Evolutionary conservation across 495 filamentous ascomycete genomes (phyloP).

Genomic region (Bryoglossum gracile): DNA sequence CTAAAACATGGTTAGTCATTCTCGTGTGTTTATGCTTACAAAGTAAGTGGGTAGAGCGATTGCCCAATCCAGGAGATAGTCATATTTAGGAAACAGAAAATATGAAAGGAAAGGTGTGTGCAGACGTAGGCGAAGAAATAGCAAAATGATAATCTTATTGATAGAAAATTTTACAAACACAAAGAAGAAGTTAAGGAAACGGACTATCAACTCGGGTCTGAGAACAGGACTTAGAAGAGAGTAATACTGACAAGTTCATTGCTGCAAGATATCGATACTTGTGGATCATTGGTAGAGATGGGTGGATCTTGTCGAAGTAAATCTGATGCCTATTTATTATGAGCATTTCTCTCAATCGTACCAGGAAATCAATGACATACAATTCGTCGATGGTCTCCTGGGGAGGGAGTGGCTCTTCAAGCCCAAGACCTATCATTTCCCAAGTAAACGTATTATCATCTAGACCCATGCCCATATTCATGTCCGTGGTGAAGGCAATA

Average conservation of each 20-base stretch:
- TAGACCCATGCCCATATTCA: constrained; percentile 39
- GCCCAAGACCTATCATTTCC: constrained; percentile 90
- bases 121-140: neutral
- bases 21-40: too few species aligned
- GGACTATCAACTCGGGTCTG: too few species aligned
- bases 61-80: too few species aligned
- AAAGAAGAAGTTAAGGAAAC: too few species aligned
- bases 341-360: neutral
- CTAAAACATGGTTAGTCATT: constrained; percentile 32
- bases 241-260: constrained; percentile 61
- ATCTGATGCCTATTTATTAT: constrained; percentile 56
- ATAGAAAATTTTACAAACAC: too few species aligned
- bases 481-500: constrained; percentile 42
- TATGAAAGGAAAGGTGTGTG: neutral
- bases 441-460: constrained; percentile 52
- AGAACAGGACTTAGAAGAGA: too few species aligned
- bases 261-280: constrained; percentile 76
- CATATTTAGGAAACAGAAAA: neutral
- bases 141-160: too few species aligned
- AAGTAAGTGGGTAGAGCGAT: too few species aligned
- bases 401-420: constrained; percentile 84
- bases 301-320: constrained; percentile 87
- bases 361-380: constrained; percentile 41
- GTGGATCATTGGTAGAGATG: constrained; percentile 80
- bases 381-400: constrained; percentile 87